A percentile compares a stretch with the other conserved stretches of the same genome.
phyloP scores from a whole-genome alignment of 257 asterid species.

The Paraleonurus japonicus region DNA sequence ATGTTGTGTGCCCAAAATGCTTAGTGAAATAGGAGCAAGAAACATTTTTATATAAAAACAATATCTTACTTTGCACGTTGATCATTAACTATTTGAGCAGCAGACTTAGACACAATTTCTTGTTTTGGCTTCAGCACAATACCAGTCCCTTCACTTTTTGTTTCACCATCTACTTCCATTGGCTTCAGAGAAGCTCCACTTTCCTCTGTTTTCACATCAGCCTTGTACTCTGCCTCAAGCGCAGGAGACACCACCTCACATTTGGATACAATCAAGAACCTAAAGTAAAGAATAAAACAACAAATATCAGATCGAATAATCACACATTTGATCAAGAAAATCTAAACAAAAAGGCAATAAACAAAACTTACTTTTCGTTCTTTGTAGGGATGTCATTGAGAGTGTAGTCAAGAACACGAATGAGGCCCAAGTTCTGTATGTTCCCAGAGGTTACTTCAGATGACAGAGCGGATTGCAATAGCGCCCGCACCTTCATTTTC shows the following conservation, averaged over 20 bases:
- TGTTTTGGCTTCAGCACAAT: slow-evolving; percentile 63
- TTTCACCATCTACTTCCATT: slow-evolving; percentile 22
- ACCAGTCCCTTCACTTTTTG: slow-evolving; percentile 32
- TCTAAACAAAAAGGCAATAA: not conserved
- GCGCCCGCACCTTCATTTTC: slow-evolving; percentile 58
- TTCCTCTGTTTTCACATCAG: slow-evolving; percentile 36
- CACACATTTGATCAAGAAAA: not conserved
- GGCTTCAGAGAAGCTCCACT: slow-evolving; percentile 26
- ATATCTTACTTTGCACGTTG: slow-evolving; percentile 72
- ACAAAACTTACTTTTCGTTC: slow-evolving; percentile 57
- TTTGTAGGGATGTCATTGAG: slow-evolving; percentile 72
- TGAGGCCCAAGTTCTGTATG: slow-evolving; percentile 76
- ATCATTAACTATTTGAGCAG: slow-evolving; percentile 76
- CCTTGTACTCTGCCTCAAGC: slow-evolving; percentile 65
- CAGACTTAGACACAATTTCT: slow-evolving; percentile 68
- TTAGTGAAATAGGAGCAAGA: not conserved
- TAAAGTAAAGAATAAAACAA: slow-evolving; percentile 4
- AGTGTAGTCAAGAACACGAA: slow-evolving; percentile 68
- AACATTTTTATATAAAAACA: not conserved
- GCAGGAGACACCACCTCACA: slow-evolving; percentile 74
- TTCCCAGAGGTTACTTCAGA: slow-evolving; percentile 66
- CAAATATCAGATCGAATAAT: not conserved
- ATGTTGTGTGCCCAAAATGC: too few relatives aligned
- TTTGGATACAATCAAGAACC: slow-evolving; percentile 69
- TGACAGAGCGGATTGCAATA: slow-evolving; percentile 61